Evolutionary conservation across 345 rosid genomes (phyloP), one percentile per base, ranked within the genome.

Genomic region (Psidium friedrichsthalianum): DNA sequence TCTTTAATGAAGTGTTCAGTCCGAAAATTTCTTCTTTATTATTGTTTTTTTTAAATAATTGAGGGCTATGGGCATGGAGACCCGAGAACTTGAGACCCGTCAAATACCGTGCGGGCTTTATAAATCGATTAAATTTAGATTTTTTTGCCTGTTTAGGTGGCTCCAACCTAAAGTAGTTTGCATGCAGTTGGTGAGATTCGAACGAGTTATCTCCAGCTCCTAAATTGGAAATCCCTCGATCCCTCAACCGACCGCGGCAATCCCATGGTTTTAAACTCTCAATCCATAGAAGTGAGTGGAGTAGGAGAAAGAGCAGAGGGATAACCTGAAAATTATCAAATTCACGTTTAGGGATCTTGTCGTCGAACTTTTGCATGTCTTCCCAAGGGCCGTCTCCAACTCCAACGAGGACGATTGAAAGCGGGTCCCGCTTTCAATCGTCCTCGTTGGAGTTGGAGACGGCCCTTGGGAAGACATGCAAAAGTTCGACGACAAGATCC

Each of bases 351-450:
- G 99, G 99, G 56, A 98, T 96, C 87, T 96, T 98, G 86, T 98
- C 99, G 74, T 96, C 99, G 80, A 98, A 98, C 89, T 98, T 97
- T 85, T 90, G 91, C 99, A 98, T 98, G 93, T 92, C 94, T 86
- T 98, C 99, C 99, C 99, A 98, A 47, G 99, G 99, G 21, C 99
- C 99, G 88, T 98, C 99, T 44, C 99, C 99, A 6, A 98, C 99
- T 76, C 99, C 99, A 3, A 98, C 99, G 78, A 96, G 90, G 74
- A 96, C 89, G 82, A 98, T 96, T 40, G 99, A 95, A 69, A 98
- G 85, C 36, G 99, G 90, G n/a, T n/a, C n/a, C 90, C 99, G 36
- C 85, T 98, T 69, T 95, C 99, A 40, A 96, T 98, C 82, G 89
- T 96, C 74, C 90, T 96, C 78, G 99, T 98, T 3, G 99, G 99